Conservation (phyloP, 163 green algal genomes). For the Botryococcus braunii region DNA sequence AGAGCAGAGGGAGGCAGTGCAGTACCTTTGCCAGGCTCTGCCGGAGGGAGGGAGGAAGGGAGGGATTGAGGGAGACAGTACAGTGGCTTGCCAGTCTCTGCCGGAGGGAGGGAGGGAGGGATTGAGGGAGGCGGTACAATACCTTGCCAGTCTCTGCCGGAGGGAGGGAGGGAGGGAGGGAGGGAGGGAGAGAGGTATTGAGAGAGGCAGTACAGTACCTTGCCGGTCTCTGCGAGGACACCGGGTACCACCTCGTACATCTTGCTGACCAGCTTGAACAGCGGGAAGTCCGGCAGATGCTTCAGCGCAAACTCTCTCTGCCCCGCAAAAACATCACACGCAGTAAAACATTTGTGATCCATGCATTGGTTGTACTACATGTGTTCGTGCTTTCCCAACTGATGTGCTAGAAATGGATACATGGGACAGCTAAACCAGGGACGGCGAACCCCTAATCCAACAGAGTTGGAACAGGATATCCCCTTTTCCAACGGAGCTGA, state of each 20-base stretch:
- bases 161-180: too few species aligned
- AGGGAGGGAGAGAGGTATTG: too few species aligned
- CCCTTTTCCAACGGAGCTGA: too few species aligned
- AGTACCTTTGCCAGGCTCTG: too few species aligned
- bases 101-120: too few species aligned
- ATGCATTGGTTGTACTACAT: neutral
- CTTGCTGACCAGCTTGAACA: constrained; percentile 86
- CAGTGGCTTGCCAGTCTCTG: too few species aligned
- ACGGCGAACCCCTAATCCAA: neutral
- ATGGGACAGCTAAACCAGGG: neutral
- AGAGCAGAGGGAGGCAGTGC: too few species aligned
- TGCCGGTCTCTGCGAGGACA: constrained; percentile 83
- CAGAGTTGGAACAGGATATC: too few species aligned
- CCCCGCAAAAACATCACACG: constrained; percentile 2
- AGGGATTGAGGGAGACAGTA: too few species aligned
- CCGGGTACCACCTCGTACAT: constrained; percentile 93
- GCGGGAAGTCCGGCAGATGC: constrained; percentile 85
- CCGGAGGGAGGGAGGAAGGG: too few species aligned
- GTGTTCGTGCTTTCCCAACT: constrained; percentile 12
- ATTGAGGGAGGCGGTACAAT: too few species aligned
- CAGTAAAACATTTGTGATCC: neutral
- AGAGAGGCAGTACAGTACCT: too few species aligned
- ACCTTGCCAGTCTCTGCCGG: constrained; percentile 87
- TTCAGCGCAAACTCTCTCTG: constrained; percentile 91
- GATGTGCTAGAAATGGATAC: neutral